These are phyloP conservation scores for Hura crepitans DNA, from an alignment of 441 rosid species.

Conservation along the genomic window DNA sequence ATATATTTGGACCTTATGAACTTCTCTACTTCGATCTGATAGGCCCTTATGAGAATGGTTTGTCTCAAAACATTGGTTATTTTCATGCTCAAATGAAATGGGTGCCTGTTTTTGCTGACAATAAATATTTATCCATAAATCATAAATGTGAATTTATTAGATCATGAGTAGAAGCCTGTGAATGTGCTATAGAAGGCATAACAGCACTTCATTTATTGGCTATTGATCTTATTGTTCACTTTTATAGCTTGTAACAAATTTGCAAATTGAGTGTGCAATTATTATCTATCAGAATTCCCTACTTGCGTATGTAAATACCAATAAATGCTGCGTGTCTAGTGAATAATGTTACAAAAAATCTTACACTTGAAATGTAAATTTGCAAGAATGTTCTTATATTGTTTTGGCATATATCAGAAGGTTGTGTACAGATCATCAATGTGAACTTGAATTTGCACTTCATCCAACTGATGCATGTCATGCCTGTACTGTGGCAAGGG, in stretches of 20 bases:
- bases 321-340: not conserved
- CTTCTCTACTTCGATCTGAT: conserved; percentile 60
- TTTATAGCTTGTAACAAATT: not conserved
- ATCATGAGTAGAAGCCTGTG: not conserved
- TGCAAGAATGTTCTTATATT: not conserved
- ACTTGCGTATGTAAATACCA: not conserved
- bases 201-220: not conserved
- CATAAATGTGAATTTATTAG: not conserved
- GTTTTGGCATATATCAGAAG: not conserved
- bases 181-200: not conserved
- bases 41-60: conserved; percentile 62
- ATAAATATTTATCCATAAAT: not conserved
- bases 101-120: not conserved
- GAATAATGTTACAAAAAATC: not conserved
- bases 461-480: not conserved
- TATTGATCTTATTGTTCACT: conserved; percentile 1
- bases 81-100: conserved; percentile 1
- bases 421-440: not conserved
- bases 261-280: not conserved
- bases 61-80: conserved; percentile 31
- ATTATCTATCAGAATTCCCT: not conserved
- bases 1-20: conserved; percentile 89
- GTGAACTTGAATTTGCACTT: too few species aligned
- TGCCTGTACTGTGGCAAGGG: not conserved
- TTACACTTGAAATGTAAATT: not conserved